These are phyloP conservation scores for Clonostachys rosea DNA, from an alignment of 2,329 filamentous ascomycete species.

Conservation along the genomic window DNA sequence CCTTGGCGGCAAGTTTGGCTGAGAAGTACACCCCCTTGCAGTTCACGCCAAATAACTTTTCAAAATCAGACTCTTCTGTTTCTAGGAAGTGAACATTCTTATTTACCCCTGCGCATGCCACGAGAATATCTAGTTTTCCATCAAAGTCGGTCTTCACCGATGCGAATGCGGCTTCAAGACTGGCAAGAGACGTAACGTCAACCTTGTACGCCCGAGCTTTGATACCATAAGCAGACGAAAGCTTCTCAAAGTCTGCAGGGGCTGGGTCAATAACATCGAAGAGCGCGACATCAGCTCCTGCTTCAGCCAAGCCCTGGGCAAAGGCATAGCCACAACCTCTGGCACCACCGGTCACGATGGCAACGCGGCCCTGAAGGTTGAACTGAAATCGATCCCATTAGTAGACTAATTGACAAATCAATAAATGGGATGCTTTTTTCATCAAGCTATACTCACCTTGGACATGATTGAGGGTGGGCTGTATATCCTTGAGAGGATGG, in stretches of 20 bases:
- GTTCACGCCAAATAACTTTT: slow-evolving; percentile 59
- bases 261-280: slow-evolving; percentile 47
- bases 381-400: slow-evolving; percentile 24
- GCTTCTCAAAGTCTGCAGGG: slow-evolving; percentile 36
- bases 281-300: slow-evolving; percentile 55
- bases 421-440: too few species aligned
- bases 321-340: slow-evolving; percentile 60
- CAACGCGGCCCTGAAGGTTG: slow-evolving; percentile 38
- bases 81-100: slow-evolving; percentile 56
- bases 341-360: slow-evolving; percentile 44
- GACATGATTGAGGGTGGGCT: too few species aligned
- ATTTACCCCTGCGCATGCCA: slow-evolving; percentile 54
- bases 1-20: slow-evolving; percentile 40
- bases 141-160: slow-evolving; percentile 34
- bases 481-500: too few species aligned
- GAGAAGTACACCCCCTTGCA: slow-evolving; percentile 61
- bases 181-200: slow-evolving; percentile 34
- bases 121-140: slow-evolving; percentile 46
- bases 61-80: slow-evolving; percentile 59
- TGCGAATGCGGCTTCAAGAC: slow-evolving; percentile 45
- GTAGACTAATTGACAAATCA: not conserved
- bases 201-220: slow-evolving; percentile 47
- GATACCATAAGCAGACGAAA: slow-evolving; percentile 29
- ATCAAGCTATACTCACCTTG: too few species aligned
- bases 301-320: slow-evolving; percentile 48